A percentile compares a stretch with the other conserved stretches of the same genome.
Evolutionary conservation across 805 yeast genomes (phyloP).

Genomic region (Myxozyma sirexii): DNA sequence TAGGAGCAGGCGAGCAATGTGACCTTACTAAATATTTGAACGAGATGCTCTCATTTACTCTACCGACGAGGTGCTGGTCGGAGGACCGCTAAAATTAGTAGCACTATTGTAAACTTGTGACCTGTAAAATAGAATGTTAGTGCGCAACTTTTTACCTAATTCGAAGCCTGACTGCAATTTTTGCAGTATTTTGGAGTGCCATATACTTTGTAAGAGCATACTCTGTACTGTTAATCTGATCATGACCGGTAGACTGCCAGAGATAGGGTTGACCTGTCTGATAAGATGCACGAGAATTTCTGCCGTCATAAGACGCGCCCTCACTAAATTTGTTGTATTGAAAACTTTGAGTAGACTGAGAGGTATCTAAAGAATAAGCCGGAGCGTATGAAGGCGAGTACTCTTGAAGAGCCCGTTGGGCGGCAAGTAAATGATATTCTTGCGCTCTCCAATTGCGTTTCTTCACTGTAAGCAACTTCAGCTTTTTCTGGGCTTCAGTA

Average conservation of each 20-base stretch:
- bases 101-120: no score
- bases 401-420: constrained; percentile 28
- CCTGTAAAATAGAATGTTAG: neutral
- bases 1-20: no score
- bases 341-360: neutral
- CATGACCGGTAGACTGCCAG: neutral
- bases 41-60: no score
- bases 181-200: no score
- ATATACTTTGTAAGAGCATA: neutral
- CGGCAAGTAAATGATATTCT: constrained; percentile 34
- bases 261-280: neutral
- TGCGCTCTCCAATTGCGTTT: constrained; percentile 36
- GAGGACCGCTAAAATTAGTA: no score
- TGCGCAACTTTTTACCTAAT: neutral
- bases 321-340: neutral
- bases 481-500: constrained; percentile 36
- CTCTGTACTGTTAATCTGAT: constrained; percentile 3
- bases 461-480: constrained; percentile 34
- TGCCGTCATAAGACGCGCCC: neutral
- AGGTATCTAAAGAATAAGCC: neutral
- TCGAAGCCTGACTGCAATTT: no score
- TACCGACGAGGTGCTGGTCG: no score
- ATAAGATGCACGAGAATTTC: neutral
- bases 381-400: constrained; percentile 3
- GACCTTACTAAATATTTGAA: no score